These are phyloP conservation scores for Penicillium sp. DNA, from an alignment of 2,329 filamentous ascomycete species.

Conservation along the genomic window DNA sequence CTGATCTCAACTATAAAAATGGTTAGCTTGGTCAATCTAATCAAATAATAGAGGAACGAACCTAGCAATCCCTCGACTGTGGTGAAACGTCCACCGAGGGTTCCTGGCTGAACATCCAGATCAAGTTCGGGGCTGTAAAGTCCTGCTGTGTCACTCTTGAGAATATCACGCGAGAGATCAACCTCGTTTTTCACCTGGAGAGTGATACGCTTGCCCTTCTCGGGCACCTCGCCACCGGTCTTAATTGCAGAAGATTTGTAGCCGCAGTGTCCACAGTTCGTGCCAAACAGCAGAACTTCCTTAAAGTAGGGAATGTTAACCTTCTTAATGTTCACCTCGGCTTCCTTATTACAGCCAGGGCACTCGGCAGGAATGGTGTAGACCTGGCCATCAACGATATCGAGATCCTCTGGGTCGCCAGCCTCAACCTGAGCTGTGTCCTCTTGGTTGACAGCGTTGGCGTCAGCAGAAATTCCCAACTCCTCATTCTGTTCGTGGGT, in stretches of 20 bases:
- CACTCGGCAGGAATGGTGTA: conserved; percentile 91
- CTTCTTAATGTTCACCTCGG: conserved; percentile 54
- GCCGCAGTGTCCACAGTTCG: conserved; percentile 85
- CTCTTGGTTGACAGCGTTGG: conserved; percentile 36
- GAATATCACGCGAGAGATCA: conserved; percentile 86
- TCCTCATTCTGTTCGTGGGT: conserved; percentile 82
- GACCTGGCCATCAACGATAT: conserved; percentile 90
- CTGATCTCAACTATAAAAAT: conserved; percentile 79
- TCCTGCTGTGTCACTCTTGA: conserved; percentile 92
- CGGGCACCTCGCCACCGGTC: conserved; percentile 89
- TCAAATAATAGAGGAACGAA: not conserved
- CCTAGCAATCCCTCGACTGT: conserved; percentile 73
- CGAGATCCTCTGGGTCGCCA: conserved; percentile 64
- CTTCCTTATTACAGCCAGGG: conserved; percentile 86
- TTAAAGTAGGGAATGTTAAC: conserved; percentile 67
- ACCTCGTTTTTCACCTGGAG: conserved; percentile 66
- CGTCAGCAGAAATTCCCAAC: conserved; percentile 66
- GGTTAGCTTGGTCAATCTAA: not conserved
- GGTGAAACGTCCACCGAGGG: conserved; percentile 92
- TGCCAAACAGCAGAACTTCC: conserved; percentile 94
- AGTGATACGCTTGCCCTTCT: conserved; percentile 78
- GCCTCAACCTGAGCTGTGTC: conserved; percentile 25
- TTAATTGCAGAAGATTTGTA: conserved; percentile 97
- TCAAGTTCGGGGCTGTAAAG: conserved; percentile 84
- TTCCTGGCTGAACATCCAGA: conserved; percentile 67